phyloP scores from a whole-genome alignment of 176 grass and related monocot species.

The Coix lacrymajobi region DNA sequence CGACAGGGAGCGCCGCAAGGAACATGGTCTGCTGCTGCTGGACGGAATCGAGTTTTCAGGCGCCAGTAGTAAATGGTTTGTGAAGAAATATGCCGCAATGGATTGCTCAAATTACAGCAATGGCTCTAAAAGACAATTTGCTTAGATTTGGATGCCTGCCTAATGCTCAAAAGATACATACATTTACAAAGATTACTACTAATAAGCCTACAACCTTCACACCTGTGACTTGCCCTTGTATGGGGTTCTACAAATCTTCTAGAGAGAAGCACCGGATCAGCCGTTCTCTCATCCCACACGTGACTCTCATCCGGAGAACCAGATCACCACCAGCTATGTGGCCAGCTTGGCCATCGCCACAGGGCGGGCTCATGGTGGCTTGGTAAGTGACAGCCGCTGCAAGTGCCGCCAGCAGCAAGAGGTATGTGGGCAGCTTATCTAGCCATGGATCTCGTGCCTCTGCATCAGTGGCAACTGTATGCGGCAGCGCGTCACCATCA shows the following conservation, averaged over 20 bases:
- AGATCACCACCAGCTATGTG: conserved; percentile 21
- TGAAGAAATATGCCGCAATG: background rate
- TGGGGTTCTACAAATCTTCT: background rate
- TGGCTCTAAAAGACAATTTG: background rate
- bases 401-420: conserved; percentile 36
- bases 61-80: background rate
- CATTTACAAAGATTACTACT: background rate
- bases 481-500: background rate
- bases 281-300: background rate
- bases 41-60: background rate
- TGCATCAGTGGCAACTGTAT: background rate
- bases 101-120: background rate
- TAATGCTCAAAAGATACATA: background rate
- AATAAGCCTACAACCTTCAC: background rate
- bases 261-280: background rate
- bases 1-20: conserved; percentile 43
- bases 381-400: conserved; percentile 41
- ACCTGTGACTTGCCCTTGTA: background rate
- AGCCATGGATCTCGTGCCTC: conserved; percentile 4
- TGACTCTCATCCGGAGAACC: conserved; percentile 14
- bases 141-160: too few species aligned
- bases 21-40: too few species aligned
- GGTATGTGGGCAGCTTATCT: conserved; percentile 29
- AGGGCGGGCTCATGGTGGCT: conserved; percentile 39
- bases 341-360: background rate